Evolutionary conservation across 2,329 filamentous ascomycete genomes (phyloP), one percentile per base, ranked within the genome.

Genomic region (Scortechinia acanthostroma): DNA sequence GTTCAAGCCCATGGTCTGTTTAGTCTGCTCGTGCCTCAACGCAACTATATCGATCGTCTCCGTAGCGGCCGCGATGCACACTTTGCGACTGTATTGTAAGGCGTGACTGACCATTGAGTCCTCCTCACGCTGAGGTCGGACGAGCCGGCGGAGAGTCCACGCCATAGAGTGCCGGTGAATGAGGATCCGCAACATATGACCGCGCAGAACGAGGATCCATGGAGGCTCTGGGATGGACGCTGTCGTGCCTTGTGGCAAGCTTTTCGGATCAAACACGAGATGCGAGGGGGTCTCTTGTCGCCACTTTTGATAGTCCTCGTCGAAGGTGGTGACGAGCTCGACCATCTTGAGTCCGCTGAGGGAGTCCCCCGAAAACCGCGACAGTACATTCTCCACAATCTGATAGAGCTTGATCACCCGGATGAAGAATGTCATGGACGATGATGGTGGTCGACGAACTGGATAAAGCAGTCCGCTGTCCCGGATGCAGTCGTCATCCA

Each of bases 381-480:
- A n/a, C n/a, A n/a, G n/a, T n/a, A n/a, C n/a, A n/a, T n/a, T 4
- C 28, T 49, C 47, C 22, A 49, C 30, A 13, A 49, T 43, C 2
- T 43, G 43, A 25, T 49, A 49, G 13, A 49, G 40, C 33, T 49
- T 49, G 22, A 42, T 35, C 2, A 49, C 43, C 42, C 47, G 45
- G 15, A 47, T 30, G n/a, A 43, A 47, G 22, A 47, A 47, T n/a
- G 45, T 43, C 45, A 47, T 47, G 20, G 42, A 13, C 2, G 44
- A 42, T 14, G 40, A 42, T 3, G 47, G 40, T 13, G 40, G 20
- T 16, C 44, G 4, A 17, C 42, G 44, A 21, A 40, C 40, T 10
- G 47, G 47, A 19, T 48, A 48, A 17, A 48, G 25, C 20, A 48
- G 23, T 20, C 47, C 21, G 23, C 43, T 42, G 2, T 33, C 21